Evolutionary conservation across 2,329 filamentous ascomycete genomes (phyloP), one percentile per base, ranked within the genome.

Genomic region (Fusarium coicis): DNA sequence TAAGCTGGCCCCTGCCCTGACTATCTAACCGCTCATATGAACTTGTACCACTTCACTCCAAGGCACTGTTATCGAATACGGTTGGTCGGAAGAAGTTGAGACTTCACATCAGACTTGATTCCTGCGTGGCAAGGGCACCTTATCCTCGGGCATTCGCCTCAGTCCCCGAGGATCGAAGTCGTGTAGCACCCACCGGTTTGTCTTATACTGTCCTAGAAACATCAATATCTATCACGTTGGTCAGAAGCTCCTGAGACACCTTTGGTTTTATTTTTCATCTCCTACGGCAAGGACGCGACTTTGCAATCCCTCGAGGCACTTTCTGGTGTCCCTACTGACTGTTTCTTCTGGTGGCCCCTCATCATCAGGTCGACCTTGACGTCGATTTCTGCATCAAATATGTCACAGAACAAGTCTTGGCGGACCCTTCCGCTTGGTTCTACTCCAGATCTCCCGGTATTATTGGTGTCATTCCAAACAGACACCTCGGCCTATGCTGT

Each of bases 381-480:
- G 28, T 56, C 23, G 19, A 32, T 28, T 44, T 30, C 30, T 47
- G 37, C 16, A 47, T 36, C 36, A 43, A 52, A 40, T 54, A 85
- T 84, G 83, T 58, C 78, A 28, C 58, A 70, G 37, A 63, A 74
- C n/a, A 77, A 77, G 59, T 78, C 79, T 74, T 90, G 88, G 88
- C 82, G 83, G 56, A 84, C 84, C 37, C 80, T 90, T 66, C 86
- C 87, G 44, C 78, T 85, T 39, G 67, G 80, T 21, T 55, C 74
- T 26, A 84, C 84, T 40, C 76, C 81, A 18, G 80, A 81, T 23
- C 74, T 90, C 10, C 92, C 92, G 16, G 84, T 87, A 42, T 85
- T 95, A 12, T 84, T 95, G 39, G 85, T 93, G 47, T 92, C 92
- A 68, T 84, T 88, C 26, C 77, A 81, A 34, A 90, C 92, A 76